Base-by-base conservation (phyloP, 768 basidiomycete species). In the Pleurotus pulmonarius region DNA sequence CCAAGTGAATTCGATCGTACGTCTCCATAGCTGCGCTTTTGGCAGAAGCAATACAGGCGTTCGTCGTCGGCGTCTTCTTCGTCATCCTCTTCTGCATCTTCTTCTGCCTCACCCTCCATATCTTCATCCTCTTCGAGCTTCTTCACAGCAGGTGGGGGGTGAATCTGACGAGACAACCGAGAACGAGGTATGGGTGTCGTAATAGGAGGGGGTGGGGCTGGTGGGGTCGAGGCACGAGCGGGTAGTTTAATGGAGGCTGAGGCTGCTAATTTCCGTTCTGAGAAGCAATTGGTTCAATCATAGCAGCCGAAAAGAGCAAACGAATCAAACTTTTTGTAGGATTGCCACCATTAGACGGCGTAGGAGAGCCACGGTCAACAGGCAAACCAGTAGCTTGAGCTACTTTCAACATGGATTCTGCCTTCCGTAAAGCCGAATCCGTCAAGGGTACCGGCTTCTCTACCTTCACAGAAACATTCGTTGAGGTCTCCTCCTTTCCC, bases 21-120 rank as follows among this genome's bases (percentile, higher is more conserved):
- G 62, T 85, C 74, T 38, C 71, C 74, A 52, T 70, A 72, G 59
- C 70, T 74, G 53, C 68, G 67, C 56, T 72, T 72, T 46, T 72
- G 72, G 60, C 76, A 77, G 65, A 75, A 72, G 61, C 76, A 77
- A 58, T 77, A 77, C 11, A 72, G 62, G 16, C 69, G 70, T 13
- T 70, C 62, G 53, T 70, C 70, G 5, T 67, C 69, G 38, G 59
- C 70, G 22, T 67, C 69, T 4, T 67, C 69, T 15, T 65, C 67
- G 26, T 62, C 67, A 11, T 56, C 64, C 37, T 58, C 59, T 18
- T 63, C 65, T 9, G 16, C 51, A 1, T 53, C 51, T 15, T 53
- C 51, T 12, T 65, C 65, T 9, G 46, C 51, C 0, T 59, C 60
- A 26, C 58, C 66, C 6, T 62, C 64, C 38, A 57, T 52, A 7